phyloP scores from a whole-genome alignment of 2,329 filamentous ascomycete species.

The Onygenales sp. region DNA sequence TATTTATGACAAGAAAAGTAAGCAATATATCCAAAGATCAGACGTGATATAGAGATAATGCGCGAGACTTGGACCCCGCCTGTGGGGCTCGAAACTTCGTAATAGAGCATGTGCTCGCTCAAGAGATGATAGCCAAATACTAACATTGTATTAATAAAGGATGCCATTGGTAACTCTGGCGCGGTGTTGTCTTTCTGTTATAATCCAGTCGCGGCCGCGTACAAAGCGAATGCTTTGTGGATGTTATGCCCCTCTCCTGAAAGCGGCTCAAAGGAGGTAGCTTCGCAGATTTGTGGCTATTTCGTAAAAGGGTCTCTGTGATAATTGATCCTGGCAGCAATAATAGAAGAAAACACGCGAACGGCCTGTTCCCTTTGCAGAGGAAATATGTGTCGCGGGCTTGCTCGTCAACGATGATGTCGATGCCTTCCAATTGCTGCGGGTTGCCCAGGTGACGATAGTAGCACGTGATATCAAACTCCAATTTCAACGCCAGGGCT shows the following conservation, averaged over 20 bases:
- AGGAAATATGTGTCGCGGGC: too few species aligned
- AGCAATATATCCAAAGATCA: not conserved
- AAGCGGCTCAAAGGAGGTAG: too few species aligned
- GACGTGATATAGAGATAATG: slow-evolving; percentile 10
- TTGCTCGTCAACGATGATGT: not conserved
- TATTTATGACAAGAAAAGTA: slow-evolving; percentile 27
- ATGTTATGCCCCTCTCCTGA: too few species aligned
- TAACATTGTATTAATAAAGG: slow-evolving; percentile 75
- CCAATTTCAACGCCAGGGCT: not conserved
- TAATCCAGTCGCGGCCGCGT: not conserved
- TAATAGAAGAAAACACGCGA: too few species aligned
- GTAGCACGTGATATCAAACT: not conserved
- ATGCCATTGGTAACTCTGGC: slow-evolving; percentile 47
- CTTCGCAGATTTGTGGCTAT: too few species aligned
- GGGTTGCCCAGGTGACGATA: not conserved
- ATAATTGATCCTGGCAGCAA: too few species aligned
- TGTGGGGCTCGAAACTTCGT: slow-evolving; percentile 20
- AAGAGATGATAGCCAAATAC: slow-evolving; percentile 30
- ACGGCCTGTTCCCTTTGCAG: too few species aligned
- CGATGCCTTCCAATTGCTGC: not conserved
- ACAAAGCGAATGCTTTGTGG: not conserved
- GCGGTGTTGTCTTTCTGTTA: not conserved
- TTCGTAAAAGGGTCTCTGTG: too few species aligned
- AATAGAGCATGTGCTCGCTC: slow-evolving; percentile 12
- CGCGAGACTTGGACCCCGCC: slow-evolving; percentile 5